phyloP scores from a whole-genome alignment of 2,329 filamentous ascomycete species.

The Pseudopithomyces maydicus region DNA sequence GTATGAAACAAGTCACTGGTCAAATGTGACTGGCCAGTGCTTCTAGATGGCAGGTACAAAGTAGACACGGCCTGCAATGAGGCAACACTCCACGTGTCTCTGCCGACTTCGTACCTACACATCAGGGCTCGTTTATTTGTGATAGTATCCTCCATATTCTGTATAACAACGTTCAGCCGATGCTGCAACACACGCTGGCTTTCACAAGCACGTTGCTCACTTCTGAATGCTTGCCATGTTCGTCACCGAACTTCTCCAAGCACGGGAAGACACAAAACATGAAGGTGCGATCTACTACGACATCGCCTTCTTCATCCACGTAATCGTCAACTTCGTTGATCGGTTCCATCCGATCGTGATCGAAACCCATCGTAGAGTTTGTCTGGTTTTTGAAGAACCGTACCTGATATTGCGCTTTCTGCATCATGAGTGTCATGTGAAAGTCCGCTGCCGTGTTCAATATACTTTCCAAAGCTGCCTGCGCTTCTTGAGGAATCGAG shows the following conservation, averaged over 20 bases:
- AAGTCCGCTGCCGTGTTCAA: conserved; percentile 30
- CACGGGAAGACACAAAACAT: conserved; percentile 41
- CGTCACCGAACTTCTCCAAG: conserved; percentile 36
- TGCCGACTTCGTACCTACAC: too few relatives aligned
- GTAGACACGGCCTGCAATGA: too few relatives aligned
- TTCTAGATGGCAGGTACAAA: too few relatives aligned
- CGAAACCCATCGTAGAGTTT: conserved; percentile 16
- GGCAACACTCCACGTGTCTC: too few relatives aligned
- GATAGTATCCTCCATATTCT: too few relatives aligned
- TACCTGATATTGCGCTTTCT: conserved; percentile 37
- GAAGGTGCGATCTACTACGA: conserved; percentile 20
- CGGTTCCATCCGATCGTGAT: conserved; percentile 35
- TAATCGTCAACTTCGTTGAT: conserved; percentile 31
- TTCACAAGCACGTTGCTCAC: conserved; percentile 35
- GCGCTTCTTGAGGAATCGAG: conserved; percentile 20
- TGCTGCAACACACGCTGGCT: conserved; percentile 36
- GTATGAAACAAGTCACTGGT: too few relatives aligned
- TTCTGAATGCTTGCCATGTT: conserved; percentile 30
- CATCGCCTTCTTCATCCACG: conserved; percentile 29
- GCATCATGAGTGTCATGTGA: conserved; percentile 32
- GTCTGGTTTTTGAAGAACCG: conserved; percentile 26
- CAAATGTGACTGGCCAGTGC: too few relatives aligned
- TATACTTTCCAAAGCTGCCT: conserved; percentile 25
- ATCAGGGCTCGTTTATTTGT: too few relatives aligned
- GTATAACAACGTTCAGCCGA: conserved; percentile 9